Evolutionary conservation across 345 rosid species (phyloP).

Genomic region (Camelina sativa): DNA sequence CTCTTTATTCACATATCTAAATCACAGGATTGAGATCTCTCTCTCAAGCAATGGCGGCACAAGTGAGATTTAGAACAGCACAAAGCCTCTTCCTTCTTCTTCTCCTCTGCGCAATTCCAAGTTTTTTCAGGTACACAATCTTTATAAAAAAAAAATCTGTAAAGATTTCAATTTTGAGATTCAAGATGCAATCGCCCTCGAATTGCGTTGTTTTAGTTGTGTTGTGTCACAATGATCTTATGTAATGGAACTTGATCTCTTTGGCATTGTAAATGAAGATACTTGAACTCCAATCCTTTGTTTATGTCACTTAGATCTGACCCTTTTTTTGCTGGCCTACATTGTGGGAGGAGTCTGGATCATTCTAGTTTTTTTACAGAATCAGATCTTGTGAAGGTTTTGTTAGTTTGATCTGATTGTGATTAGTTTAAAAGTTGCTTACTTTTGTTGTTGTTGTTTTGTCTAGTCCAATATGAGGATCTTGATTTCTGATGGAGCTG

Average conservation of each 20-base stretch:
- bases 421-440: conserved; percentile 25
- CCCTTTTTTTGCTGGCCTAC: conserved; percentile 13
- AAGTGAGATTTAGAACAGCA: conserved; percentile 54
- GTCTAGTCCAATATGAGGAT: conserved; percentile 89
- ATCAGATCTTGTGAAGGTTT: conserved; percentile 21
- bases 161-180: conserved; percentile 6
- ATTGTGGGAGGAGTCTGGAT: conserved; percentile 3
- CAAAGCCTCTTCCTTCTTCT: conserved; percentile 84
- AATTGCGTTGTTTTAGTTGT: neutral
- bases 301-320: conserved; percentile 37
- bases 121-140: conserved; percentile 84
- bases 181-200: conserved; percentile 15
- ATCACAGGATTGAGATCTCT: conserved; percentile 53
- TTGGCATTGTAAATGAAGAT: too few relatives aligned
- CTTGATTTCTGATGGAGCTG: conserved; percentile 95
- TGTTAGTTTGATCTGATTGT: conserved; percentile 18
- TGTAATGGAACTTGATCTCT: conserved; percentile 28
- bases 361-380: conserved; percentile 5
- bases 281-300: too few relatives aligned
- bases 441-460: conserved; percentile 18
- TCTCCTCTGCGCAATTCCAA: conserved; percentile 88
- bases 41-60: conserved; percentile 60
- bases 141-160: neutral
- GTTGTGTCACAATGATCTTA: conserved; percentile 27
- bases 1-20: conserved; percentile 12